These are phyloP conservation scores for Phytophthora agathidicida DNA, from an alignment of 352 stramenopile species.

Conservation along the genomic window DNA sequence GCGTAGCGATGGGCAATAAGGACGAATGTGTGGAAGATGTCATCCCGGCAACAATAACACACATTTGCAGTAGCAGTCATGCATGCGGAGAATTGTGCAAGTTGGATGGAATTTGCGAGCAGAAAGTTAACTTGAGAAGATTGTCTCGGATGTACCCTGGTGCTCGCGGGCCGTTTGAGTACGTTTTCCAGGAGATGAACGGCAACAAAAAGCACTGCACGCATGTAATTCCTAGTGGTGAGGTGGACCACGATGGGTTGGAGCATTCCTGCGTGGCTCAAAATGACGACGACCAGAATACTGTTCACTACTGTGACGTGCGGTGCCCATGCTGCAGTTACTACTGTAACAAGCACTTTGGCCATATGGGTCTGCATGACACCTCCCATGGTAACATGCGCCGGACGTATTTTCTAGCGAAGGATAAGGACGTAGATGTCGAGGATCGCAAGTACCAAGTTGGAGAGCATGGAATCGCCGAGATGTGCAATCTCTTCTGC, in stretches of 20 bases:
- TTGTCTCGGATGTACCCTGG: conserved; percentile 54
- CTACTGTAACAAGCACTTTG: conserved; percentile 62
- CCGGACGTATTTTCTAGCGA: conserved; percentile 66
- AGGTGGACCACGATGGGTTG: conserved; percentile 35
- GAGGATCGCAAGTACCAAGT: conserved; percentile 40
- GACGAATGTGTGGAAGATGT: background rate
- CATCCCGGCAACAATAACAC: conserved; percentile 13
- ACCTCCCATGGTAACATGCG: conserved; percentile 76
- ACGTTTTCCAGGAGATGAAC: conserved; percentile 77
- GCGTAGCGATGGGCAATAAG: too few species aligned
- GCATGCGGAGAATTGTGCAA: conserved; percentile 47
- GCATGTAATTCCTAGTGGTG: conserved; percentile 31
- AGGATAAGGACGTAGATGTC: conserved; percentile 56
- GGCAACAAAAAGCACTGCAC: conserved; percentile 59
- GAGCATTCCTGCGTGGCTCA: conserved; percentile 47
- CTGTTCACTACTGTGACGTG: conserved; percentile 58
- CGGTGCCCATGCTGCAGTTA: conserved; percentile 67
- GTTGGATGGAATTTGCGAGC: conserved; percentile 61
- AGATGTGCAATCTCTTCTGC: conserved; percentile 58
- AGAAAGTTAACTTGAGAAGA: conserved; percentile 66
- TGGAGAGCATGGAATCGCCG: conserved; percentile 38
- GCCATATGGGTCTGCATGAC: conserved; percentile 51
- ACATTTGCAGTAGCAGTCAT: conserved; percentile 55
- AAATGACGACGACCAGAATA: conserved; percentile 2
- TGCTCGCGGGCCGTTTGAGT: conserved; percentile 52